A percentile compares a stretch with the other conserved stretches of the same genome.
Evolutionary conservation across 164 flowering plant species (phyloP).

Genomic region (Cinnamomum chago): DNA sequence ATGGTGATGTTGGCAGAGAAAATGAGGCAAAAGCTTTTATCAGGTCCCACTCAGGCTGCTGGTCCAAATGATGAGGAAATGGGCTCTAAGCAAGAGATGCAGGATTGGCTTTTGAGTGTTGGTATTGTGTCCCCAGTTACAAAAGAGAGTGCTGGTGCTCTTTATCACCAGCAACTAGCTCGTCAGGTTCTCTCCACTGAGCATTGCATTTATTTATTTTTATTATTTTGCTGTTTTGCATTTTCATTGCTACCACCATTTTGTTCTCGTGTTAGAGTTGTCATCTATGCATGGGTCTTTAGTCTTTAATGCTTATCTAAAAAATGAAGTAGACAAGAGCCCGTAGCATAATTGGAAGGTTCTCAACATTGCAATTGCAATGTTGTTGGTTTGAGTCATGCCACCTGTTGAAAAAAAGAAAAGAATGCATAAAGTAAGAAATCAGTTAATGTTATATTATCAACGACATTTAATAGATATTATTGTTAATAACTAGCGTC

Average conservation of each 20-base stretch:
- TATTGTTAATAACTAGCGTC: too few species aligned
- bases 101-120: slow-evolving; percentile 91
- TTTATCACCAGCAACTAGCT: slow-evolving; percentile 95
- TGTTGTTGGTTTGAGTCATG: too few species aligned
- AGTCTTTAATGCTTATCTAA: too few species aligned
- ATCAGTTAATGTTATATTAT: too few species aligned
- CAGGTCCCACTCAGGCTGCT: slow-evolving; percentile 53
- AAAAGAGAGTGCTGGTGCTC: slow-evolving; percentile 93
- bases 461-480: too few species aligned
- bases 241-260: not conserved
- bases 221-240: not conserved
- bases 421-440: too few species aligned
- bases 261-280: not conserved
- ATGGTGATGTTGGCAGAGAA: slow-evolving; percentile 97
- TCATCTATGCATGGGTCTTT: too few species aligned
- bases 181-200: slow-evolving; percentile 60
- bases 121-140: slow-evolving; percentile 96
- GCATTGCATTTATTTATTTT: slow-evolving; percentile 4
- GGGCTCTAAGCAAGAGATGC: slow-evolving; percentile 94
- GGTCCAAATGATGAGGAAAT: slow-evolving; percentile 67
- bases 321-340: too few species aligned
- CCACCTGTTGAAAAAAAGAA: too few species aligned
- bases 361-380: too few species aligned
- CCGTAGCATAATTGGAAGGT: too few species aligned
- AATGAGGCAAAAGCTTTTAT: slow-evolving; percentile 88